These are phyloP conservation scores for Phialophora verrucosa DNA, from an alignment of 2,329 filamentous ascomycete species.

Conservation along the genomic window DNA sequence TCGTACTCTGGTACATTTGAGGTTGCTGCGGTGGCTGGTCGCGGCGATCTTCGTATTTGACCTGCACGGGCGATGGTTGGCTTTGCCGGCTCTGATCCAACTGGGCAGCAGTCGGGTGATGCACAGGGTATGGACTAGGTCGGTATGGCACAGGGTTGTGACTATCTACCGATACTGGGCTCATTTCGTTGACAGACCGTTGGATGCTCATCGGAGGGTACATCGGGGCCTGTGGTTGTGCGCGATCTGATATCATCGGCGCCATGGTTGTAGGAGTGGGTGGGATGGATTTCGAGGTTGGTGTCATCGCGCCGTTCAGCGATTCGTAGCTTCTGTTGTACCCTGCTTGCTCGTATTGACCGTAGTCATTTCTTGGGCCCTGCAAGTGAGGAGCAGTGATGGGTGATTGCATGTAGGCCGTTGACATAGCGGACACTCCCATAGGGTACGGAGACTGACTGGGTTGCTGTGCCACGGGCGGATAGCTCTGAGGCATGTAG, in stretches of 20 bases:
- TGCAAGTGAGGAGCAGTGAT: slow-evolving; percentile 33
- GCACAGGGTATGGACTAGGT: slow-evolving; percentile 33
- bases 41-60: slow-evolving; percentile 38
- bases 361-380: slow-evolving; percentile 36
- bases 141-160: slow-evolving; percentile 35
- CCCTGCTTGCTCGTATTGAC: slow-evolving; percentile 35
- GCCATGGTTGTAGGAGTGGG: slow-evolving; percentile 37
- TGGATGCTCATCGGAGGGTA: slow-evolving; percentile 40
- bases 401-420: slow-evolving; percentile 35
- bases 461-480: slow-evolving; percentile 34
- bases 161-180: slow-evolving; percentile 38
- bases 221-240: slow-evolving; percentile 33
- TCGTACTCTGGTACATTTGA: slow-evolving; percentile 34
- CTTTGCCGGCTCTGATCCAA: slow-evolving; percentile 35
- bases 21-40: slow-evolving; percentile 29
- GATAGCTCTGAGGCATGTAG: slow-evolving; percentile 35
- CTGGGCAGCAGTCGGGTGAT: slow-evolving; percentile 22
- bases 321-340: slow-evolving; percentile 38
- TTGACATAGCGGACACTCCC: slow-evolving; percentile 33
- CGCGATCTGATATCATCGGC: slow-evolving; percentile 35
- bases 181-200: slow-evolving; percentile 37
- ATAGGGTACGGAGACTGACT: slow-evolving; percentile 33
- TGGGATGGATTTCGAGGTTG: slow-evolving; percentile 35
- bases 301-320: slow-evolving; percentile 29
- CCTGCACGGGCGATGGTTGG: slow-evolving; percentile 34